Evolutionary conservation across 352 stramenopile genomes (phyloP).

Genomic region (Pythium brassicae): DNA sequence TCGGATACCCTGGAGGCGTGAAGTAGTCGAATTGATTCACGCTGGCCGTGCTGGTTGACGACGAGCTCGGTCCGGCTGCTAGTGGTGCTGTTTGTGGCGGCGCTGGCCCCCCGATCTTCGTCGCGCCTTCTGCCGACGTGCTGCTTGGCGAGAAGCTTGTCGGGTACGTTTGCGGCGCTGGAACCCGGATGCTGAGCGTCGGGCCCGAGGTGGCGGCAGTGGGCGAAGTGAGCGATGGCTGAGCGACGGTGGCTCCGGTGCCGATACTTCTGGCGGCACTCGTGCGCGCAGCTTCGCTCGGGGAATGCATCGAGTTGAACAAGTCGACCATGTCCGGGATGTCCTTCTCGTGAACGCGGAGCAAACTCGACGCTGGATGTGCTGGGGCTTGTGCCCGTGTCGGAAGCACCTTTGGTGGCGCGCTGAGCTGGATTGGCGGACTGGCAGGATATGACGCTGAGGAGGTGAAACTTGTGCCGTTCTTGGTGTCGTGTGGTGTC

Average conservation of each 20-base stretch:
- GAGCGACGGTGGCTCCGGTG: not conserved
- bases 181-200: conserved; percentile 29
- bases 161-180: conserved; percentile 21
- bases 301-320: conserved; percentile 67
- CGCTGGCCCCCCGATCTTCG: not conserved
- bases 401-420: not conserved
- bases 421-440: not conserved
- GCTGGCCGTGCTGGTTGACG: not conserved
- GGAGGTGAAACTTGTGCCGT: not conserved
- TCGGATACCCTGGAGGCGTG: conserved; percentile 43
- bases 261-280: conserved; percentile 1
- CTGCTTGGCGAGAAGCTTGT: conserved; percentile 25
- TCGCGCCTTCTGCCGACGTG: not conserved
- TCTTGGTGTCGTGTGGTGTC: not conserved
- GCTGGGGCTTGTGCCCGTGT: not conserved
- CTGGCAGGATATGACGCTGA: not conserved
- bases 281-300: conserved; percentile 7
- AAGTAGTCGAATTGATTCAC: conserved; percentile 49
- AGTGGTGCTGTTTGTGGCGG: conserved; percentile 1
- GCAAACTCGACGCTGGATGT: not conserved
- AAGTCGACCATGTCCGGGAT: conserved; percentile 62
- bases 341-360: conserved; percentile 31
- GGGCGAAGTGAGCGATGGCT: conserved; percentile 5
- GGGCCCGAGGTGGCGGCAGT: conserved; percentile 5
- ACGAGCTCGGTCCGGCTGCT: not conserved